phyloP scores from a whole-genome alignment of 1,284 basidiomycete species.

The Cerioporus squamosus region DNA sequence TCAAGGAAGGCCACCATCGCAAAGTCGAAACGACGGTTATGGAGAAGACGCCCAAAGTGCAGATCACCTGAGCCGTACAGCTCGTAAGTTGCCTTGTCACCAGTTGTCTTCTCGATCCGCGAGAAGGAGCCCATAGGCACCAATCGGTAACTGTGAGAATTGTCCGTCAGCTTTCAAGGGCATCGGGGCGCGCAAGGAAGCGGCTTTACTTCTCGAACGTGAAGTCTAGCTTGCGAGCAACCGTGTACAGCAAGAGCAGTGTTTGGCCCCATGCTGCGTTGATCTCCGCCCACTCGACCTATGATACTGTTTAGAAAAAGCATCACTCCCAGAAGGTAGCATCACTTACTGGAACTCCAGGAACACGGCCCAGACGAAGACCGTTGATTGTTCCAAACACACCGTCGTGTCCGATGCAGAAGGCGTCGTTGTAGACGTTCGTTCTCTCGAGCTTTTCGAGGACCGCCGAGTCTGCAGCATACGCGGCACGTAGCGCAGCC shows the following conservation, averaged over 20 bases:
- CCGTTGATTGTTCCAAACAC: constrained; percentile 98
- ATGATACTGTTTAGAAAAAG: constrained; percentile 14
- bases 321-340: background rate
- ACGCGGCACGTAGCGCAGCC: constrained; percentile 75
- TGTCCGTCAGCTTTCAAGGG: background rate
- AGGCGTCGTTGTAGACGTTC: constrained; percentile 98
- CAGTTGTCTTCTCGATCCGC: constrained; percentile 82
- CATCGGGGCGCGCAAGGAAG: background rate
- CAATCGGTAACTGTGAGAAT: constrained; percentile 75
- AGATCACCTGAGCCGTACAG: constrained; percentile 91
- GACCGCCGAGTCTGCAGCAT: constrained; percentile 74
- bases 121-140: constrained; percentile 94
- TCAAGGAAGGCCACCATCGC: constrained; percentile 97
- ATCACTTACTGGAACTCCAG: constrained; percentile 66
- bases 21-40: constrained; percentile 94
- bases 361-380: constrained; percentile 86
- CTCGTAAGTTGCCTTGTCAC: constrained; percentile 86
- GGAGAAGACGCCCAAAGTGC: constrained; percentile 85
- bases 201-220: constrained; percentile 78
- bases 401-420: constrained; percentile 95
- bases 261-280: constrained; percentile 99
- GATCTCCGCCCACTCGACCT: constrained; percentile 98
- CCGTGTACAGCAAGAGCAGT: constrained; percentile 87
- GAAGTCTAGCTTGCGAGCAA: constrained; percentile 88
- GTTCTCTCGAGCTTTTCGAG: constrained; percentile 89